Percentiles rank a stretch among this genome's conserved stretches.
Conservation (phyloP, 148 eudicot genomes). For the Chenopodium quinoa region DNA sequence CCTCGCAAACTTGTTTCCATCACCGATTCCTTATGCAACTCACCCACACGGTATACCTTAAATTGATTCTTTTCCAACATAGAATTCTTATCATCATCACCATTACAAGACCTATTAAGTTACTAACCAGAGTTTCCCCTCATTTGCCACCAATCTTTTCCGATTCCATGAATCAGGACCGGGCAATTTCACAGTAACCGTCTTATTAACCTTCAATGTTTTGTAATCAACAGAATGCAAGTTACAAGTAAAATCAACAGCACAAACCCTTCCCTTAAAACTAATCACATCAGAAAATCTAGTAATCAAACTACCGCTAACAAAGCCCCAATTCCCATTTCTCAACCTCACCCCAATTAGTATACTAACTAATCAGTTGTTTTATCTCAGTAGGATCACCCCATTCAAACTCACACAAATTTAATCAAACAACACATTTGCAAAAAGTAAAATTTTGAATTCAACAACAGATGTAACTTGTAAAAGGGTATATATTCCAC, state of each 20-base stretch:
- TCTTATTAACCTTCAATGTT: not conserved
- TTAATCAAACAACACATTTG: too few species aligned
- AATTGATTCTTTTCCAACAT: not conserved
- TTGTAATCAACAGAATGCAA: slow-evolving; percentile 1
- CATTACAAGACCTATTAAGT: not conserved
- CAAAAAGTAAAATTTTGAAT: too few species aligned
- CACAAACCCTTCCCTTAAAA: not conserved
- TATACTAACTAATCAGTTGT: too few species aligned
- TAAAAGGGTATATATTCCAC: too few species aligned
- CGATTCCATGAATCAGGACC: not conserved
- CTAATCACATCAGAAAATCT: not conserved
- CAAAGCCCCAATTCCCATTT: slow-evolving; percentile 13
- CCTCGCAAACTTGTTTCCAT: not conserved
- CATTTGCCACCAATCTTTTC: not conserved
- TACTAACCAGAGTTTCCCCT: not conserved
- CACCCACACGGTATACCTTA: not conserved
- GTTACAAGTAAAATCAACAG: not conserved
- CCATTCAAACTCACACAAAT: too few species aligned
- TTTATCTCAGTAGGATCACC: too few species aligned
- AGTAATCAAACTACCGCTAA: not conserved
- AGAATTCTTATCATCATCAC: not conserved
- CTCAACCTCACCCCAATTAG: not conserved
- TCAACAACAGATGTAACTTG: too few species aligned
- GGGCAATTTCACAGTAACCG: not conserved
- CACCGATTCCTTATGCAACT: not conserved